Evolutionary conservation across 257 asterid genomes (phyloP).

Genomic region (Apocynum venetum): DNA sequence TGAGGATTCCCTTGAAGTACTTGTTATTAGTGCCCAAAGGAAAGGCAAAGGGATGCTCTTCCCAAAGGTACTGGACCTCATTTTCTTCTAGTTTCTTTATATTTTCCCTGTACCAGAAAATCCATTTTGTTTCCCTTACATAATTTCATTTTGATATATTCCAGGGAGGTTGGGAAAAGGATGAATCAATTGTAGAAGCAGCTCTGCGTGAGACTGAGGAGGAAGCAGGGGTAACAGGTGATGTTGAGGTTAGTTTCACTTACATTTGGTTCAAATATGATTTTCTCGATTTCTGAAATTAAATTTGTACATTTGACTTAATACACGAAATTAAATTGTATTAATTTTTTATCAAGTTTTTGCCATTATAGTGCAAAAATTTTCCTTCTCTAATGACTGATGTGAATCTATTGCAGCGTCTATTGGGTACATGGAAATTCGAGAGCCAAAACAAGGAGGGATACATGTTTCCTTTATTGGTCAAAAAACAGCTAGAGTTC

Average conservation of each 20-base stretch:
- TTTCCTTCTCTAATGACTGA: not conserved
- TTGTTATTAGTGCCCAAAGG: conserved; percentile 68
- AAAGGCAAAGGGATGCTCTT: conserved; percentile 86
- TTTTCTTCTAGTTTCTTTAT: not conserved
- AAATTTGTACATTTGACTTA: no score
- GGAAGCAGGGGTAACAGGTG: conserved; percentile 95
- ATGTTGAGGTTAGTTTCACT: conserved; percentile 51
- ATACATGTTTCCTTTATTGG: conserved; percentile 75
- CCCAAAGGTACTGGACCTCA: conserved; percentile 59
- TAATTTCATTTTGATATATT: conserved; percentile 4
- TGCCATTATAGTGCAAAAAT: no score
- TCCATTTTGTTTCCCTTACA: not conserved
- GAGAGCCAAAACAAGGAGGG: conserved; percentile 65
- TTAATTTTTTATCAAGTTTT: no score
- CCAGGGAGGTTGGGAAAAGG: conserved; percentile 94
- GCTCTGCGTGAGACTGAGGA: conserved; percentile 83
- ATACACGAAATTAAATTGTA: no score
- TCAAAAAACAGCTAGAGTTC: conserved; percentile 62
- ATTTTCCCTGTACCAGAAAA: not conserved
- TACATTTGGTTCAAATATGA: no score
- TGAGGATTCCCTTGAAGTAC: conserved; percentile 81
- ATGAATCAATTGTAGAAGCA: conserved; percentile 65
- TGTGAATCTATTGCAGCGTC: conserved; percentile 30
- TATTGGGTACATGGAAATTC: conserved; percentile 68
- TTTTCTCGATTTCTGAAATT: no score